phyloP scores from a whole-genome alignment of 345 rosid genomes.

The Citrus hindsii region DNA sequence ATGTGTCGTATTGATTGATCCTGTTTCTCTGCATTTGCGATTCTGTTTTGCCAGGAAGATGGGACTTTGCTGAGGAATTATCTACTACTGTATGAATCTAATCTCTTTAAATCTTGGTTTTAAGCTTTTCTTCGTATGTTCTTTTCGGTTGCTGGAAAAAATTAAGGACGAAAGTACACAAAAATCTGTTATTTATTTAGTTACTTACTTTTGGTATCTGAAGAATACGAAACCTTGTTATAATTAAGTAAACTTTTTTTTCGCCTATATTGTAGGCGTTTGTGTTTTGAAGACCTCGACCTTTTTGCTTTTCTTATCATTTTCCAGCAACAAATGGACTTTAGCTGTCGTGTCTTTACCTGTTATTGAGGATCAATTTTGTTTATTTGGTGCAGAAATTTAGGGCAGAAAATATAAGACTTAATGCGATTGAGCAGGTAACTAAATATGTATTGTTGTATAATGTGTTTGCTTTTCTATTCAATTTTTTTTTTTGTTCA shows the following conservation, averaged over 20 bases:
- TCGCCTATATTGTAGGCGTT: not conserved
- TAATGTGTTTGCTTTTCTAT: not conserved
- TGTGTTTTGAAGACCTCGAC: not conserved
- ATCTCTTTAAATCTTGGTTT: slow-evolving; percentile 9
- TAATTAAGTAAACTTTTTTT: not conserved
- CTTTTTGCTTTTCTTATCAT: not conserved
- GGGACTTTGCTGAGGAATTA: slow-evolving; percentile 62
- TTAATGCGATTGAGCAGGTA: slow-evolving; percentile 64
- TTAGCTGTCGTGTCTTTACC: slow-evolving; percentile 8
- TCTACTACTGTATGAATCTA: slow-evolving; percentile 49
- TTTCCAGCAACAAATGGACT: slow-evolving; percentile 6
- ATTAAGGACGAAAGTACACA: not conserved
- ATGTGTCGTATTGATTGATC: slow-evolving; percentile 11
- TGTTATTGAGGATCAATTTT: not conserved
- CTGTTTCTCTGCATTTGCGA: slow-evolving; percentile 13
- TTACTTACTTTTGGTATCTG: not conserved
- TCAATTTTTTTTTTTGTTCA: not conserved
- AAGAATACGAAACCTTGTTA: not conserved
- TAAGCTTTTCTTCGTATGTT: not conserved
- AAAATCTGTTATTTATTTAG: not conserved
- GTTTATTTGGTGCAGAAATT: slow-evolving; percentile 55
- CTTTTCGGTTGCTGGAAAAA: slow-evolving; percentile 11
- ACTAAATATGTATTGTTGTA: slow-evolving; percentile 4
- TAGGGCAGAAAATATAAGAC: slow-evolving; percentile 42
- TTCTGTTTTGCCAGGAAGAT: slow-evolving; percentile 46